Percentiles rank a stretch among this genome's conserved stretches.
Evolutionary conservation across 352 stramenopile genomes (phyloP).

Genomic region (Phytophthora foliorum): DNA sequence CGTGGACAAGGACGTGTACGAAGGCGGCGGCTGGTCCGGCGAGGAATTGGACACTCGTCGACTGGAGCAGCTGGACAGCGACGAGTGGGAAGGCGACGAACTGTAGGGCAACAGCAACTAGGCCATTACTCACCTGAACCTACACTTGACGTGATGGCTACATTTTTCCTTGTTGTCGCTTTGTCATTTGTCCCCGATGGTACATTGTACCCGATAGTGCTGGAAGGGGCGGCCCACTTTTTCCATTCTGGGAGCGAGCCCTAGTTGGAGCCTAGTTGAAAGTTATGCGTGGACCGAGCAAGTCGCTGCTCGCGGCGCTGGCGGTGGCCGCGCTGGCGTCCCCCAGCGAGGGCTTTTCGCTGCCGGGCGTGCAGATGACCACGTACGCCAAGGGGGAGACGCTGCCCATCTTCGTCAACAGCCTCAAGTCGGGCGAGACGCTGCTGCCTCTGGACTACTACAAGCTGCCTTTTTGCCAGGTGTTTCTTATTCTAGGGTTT

Average conservation of each 20-base stretch:
- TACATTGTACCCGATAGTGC: slow-evolving; percentile 24
- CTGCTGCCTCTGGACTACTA: slow-evolving; percentile 98
- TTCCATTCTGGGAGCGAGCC: slow-evolving; percentile 13
- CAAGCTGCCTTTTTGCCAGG: slow-evolving; percentile 96
- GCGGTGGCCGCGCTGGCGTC: slow-evolving; percentile 24
- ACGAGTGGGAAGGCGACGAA: slow-evolving; percentile 75
- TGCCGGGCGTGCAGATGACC: slow-evolving; percentile 90
- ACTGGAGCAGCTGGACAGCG: slow-evolving; percentile 37
- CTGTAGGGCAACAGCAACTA: slow-evolving; percentile 34
- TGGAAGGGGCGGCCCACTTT: slow-evolving; percentile 30
- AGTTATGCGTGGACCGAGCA: slow-evolving; percentile 36
- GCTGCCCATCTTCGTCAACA: slow-evolving; percentile 95
- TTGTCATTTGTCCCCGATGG: slow-evolving; percentile 14
- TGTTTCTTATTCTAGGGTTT: slow-evolving; percentile 27
- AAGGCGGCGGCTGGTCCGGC: slow-evolving; percentile 38
- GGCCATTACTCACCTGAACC: too few species aligned
- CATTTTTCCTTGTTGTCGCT: slow-evolving; percentile 11
- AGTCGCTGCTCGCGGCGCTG: slow-evolving; percentile 40
- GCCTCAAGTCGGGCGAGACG: slow-evolving; percentile 95
- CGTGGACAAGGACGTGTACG: slow-evolving; percentile 75
- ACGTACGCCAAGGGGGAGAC: slow-evolving; percentile 88
- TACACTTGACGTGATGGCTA: slow-evolving; percentile 15
- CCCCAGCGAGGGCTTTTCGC: slow-evolving; percentile 58
- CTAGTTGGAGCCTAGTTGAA: slow-evolving; percentile 2
- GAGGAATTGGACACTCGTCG: slow-evolving; percentile 33